Base-by-base conservation (phyloP, 805 yeast species). In the Starmerella potacharoeniae region DNA sequence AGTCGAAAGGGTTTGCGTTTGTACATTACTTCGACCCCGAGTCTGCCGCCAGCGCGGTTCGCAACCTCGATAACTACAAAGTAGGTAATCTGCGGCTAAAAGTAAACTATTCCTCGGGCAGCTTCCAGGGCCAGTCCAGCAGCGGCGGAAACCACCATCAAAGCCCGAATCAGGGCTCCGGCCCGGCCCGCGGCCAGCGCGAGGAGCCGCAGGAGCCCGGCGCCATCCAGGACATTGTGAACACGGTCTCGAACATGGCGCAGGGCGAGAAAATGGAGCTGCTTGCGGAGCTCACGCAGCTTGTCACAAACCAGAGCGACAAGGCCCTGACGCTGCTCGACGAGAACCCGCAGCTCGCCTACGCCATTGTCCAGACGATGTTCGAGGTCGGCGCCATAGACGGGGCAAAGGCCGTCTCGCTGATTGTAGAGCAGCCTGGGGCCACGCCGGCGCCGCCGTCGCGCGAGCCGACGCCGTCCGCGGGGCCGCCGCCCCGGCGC, bases 1-100 rank as follows among this genome's bases (percentile, higher is more conserved):
- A 82, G 65, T 86, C 96, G 8, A 88, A 84, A 68, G 97, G 97
- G 2, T 86, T 82, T 65, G 95, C 95, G 5, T 86, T 86, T 64
- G 83, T 91, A 16, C 90, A 85, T 63, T 91, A 85, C 67, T 78
- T 76, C 49, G 95, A 91, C 67, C 72, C 78, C 11, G 95, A 86
- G 62, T 85, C 96, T 0, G 96, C 96, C 5, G 81, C 86, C 1
- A 82, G 91, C 17, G 97, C 97, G 0, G 95, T 89, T 31, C 74
- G 97, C 58, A 91, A 91, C 70, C 72, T 91, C 59, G 86, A 86
- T 68, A 84, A 86, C 60, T 84, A 83, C 69, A 76, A 78, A 43
- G 79, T 87, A 54, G 95, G 95, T 1, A 77, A 77, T 46, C 71
- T 96, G 59, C 75, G 71, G 41, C 69, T 91, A 50, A 79, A 83